Conservation (phyloP, 2,329 filamentous ascomycete genomes). For the Mariannaea sp. region DNA sequence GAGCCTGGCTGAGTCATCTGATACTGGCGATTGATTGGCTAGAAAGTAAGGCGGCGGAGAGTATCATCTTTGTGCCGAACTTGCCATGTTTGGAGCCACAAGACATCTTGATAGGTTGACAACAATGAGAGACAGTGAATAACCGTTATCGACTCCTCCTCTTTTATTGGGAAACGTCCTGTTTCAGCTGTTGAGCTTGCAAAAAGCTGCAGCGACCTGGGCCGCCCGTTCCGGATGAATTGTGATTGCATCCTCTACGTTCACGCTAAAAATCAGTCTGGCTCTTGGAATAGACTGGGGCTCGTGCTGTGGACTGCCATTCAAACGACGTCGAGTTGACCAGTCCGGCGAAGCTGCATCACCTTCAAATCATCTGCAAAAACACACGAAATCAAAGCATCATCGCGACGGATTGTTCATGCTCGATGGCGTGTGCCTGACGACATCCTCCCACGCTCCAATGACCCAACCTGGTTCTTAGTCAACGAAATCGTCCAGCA, state of each 20-base stretch:
- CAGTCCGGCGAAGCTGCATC: background rate
- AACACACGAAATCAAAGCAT: conserved; percentile 4
- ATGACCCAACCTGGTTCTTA: background rate
- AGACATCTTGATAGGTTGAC: no score
- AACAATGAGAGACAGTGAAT: no score
- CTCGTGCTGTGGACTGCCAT: no score
- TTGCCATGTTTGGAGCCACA: background rate
- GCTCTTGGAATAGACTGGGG: no score
- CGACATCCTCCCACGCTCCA: background rate
- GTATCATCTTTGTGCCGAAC: background rate
- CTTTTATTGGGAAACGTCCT: no score
- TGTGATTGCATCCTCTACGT: no score
- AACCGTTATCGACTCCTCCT: no score
- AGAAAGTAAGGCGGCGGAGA: background rate
- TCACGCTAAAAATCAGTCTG: no score
- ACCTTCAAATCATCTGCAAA: background rate
- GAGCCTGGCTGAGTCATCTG: conserved; percentile 32
- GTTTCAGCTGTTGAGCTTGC: no score
- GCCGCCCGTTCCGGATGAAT: no score
- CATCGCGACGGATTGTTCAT: background rate
- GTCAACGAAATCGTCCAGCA: background rate
- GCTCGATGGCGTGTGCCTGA: conserved; percentile 3
- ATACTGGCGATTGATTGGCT: conserved; percentile 21
- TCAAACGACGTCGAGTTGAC: no score
- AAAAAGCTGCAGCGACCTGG: no score